Percentiles rank a stretch among this genome's conserved stretches.
These are phyloP conservation scores for Silene noctiflora DNA, from an alignment of 179 eudicot species.

Conservation along the genomic window DNA sequence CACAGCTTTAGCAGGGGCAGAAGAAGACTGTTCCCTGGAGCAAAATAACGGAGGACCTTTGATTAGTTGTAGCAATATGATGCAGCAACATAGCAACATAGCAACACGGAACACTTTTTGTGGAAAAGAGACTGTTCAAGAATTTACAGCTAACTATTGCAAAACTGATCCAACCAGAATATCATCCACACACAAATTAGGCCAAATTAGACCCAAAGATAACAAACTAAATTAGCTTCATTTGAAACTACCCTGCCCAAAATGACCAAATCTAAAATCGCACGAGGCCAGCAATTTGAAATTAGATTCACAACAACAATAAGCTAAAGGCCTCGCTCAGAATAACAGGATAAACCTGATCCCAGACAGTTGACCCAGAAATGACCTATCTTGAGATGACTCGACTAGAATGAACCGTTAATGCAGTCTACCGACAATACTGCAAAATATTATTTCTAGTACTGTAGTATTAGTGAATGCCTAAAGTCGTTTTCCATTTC, in stretches of 20 bases:
- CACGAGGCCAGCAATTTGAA: neutral
- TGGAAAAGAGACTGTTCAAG: neutral
- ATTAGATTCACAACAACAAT: too few relatives aligned
- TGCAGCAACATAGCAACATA: neutral
- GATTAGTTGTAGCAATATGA: neutral
- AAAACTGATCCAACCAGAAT: neutral
- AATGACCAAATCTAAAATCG: too few relatives aligned
- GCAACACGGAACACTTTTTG: neutral
- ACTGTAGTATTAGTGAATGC: neutral
- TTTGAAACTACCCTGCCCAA: neutral
- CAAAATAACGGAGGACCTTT: slow-evolving; percentile 3
- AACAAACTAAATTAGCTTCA: neutral
- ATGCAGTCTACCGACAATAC: neutral
- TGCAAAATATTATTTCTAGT: neutral
- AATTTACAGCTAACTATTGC: neutral
- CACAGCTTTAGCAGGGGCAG: slow-evolving; percentile 80
- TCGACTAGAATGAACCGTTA: neutral
- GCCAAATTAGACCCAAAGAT: neutral
- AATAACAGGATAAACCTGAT: neutral
- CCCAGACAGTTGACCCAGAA: neutral
- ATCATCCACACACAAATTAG: neutral
- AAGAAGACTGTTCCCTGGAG: slow-evolving; percentile 89
- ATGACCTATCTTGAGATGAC: neutral
- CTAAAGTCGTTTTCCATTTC: neutral
- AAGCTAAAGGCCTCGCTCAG: too few relatives aligned